phyloP scores from a whole-genome alignment of 73 alveolate genomes.

The Symbiodinium natans region DNA sequence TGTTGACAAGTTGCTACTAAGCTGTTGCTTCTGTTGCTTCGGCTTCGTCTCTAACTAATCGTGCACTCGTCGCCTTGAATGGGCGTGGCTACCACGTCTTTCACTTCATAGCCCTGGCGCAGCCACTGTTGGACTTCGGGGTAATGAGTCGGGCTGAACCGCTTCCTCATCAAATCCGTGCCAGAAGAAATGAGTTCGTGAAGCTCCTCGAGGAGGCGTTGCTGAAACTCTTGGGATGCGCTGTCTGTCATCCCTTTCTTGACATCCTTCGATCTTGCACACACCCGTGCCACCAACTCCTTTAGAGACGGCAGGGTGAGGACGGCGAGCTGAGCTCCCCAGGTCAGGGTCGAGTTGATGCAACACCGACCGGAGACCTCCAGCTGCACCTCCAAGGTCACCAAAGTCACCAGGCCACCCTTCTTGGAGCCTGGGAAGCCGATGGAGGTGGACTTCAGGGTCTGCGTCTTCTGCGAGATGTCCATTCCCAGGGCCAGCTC shows the following conservation, averaged over 20 bases:
- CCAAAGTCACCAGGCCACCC: conserved; percentile 46
- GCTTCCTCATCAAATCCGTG: conserved; percentile 15
- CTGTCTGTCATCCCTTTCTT: neutral
- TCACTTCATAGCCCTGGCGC: conserved; percentile 19
- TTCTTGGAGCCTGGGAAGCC: conserved; percentile 49
- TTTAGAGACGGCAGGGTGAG: conserved; percentile 55
- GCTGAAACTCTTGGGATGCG: neutral
- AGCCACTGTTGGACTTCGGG: conserved; percentile 90
- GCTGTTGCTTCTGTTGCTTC: too few species aligned
- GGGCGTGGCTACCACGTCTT: conserved; percentile 38
- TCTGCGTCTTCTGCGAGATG: neutral
- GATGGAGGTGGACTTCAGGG: conserved; percentile 40
- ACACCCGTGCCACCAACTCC: conserved; percentile 20
- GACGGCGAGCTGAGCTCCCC: conserved; percentile 31
- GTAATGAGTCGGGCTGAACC: conserved; percentile 69
- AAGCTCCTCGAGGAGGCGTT: neutral
- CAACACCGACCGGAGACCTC: conserved; percentile 51
- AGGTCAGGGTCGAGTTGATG: conserved; percentile 16
- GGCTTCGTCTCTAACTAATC: too few species aligned
- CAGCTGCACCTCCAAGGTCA: neutral
- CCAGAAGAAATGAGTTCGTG: conserved; percentile 28
- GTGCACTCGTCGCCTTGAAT: conserved; percentile 27
- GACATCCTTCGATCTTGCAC: neutral
- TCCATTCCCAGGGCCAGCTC: conserved; percentile 75
- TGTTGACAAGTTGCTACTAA: too few species aligned